phyloP scores from a whole-genome alignment of 2,329 filamentous ascomycete genomes.

The Fusarium neocosmosporiellum region DNA sequence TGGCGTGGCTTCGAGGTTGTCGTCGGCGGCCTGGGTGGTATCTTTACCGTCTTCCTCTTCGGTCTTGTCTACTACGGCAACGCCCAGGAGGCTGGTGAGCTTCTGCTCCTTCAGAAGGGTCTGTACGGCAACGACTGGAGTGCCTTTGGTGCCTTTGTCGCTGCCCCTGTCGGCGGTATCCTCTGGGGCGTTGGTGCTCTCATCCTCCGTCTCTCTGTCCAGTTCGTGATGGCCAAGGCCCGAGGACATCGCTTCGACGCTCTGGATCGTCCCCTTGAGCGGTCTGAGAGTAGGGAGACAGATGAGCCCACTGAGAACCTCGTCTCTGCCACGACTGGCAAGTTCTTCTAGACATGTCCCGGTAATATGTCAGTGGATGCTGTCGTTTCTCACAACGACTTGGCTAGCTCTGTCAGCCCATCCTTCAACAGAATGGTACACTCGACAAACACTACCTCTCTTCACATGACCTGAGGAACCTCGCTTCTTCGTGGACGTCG shows the following conservation, averaged over 20 bases:
- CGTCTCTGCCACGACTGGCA: constrained; percentile 56
- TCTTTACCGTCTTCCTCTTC: constrained; percentile 84
- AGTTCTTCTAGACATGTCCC: constrained; percentile 61
- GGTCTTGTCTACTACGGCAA: constrained; percentile 82
- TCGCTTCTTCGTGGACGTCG: background rate
- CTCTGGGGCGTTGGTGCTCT: constrained; percentile 77
- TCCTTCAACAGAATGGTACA: background rate
- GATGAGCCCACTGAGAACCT: constrained; percentile 42
- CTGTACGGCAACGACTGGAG: constrained; percentile 84
- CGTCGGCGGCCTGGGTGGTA: constrained; percentile 79
- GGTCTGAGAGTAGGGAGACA: constrained; percentile 44
- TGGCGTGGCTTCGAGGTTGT: constrained; percentile 87
- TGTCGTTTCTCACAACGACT: background rate
- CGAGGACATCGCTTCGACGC: constrained; percentile 74
- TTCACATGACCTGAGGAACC: background rate
- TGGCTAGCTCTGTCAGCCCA: background rate
- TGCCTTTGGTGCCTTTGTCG: constrained; percentile 84
- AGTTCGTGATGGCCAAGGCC: constrained; percentile 67
- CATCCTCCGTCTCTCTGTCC: constrained; percentile 66
- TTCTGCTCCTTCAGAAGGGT: constrained; percentile 78
- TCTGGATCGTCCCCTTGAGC: constrained; percentile 65
- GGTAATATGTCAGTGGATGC: constrained; percentile 15
- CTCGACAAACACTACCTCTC: background rate
- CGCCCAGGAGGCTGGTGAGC: constrained; percentile 69
- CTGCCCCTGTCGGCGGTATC: constrained; percentile 79